Conservation (phyloP, 768 basidiomycete species). For the Phlebiopsis flavidoalba region DNA sequence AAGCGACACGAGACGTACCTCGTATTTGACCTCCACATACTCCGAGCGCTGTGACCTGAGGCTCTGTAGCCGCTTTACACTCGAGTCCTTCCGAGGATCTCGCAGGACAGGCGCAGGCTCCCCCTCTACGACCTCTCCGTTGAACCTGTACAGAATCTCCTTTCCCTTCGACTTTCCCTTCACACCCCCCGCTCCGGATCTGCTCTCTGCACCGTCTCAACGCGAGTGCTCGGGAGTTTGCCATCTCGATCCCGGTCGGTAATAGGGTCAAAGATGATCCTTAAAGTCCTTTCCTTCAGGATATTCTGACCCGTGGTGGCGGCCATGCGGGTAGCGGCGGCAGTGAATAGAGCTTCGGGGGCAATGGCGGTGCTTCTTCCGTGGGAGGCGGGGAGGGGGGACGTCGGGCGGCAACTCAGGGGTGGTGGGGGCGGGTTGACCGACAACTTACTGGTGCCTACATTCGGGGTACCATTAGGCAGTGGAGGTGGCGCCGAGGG, state of each 20-base stretch:
- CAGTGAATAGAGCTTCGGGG: constrained; percentile 33
- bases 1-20: constrained; percentile 37
- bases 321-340: constrained; percentile 50
- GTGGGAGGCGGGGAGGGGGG: constrained; percentile 21
- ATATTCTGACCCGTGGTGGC: constrained; percentile 44
- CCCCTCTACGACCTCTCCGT: constrained; percentile 48
- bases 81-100: constrained; percentile 54
- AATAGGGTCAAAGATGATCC: constrained; percentile 57
- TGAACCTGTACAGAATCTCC: constrained; percentile 47
- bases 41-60: constrained; percentile 30
- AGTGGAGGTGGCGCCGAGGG: background rate
- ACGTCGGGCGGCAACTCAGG: constrained; percentile 12
- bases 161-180: constrained; percentile 63
- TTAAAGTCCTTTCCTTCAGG: constrained; percentile 49
- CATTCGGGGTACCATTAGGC: too few relatives aligned
- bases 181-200: constrained; percentile 38
- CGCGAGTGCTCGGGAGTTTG: constrained; percentile 29
- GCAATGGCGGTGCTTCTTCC: constrained; percentile 24
- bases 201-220: constrained; percentile 35
- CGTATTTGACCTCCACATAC: constrained; percentile 46
- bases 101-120: constrained; percentile 35
- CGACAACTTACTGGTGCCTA: too few relatives aligned
- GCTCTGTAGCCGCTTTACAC: constrained; percentile 19
- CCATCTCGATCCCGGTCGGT: constrained; percentile 43
- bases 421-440: constrained; percentile 18